Evolutionary conservation across 1,284 basidiomycete genomes (phyloP).

Genomic region (Pascua sp.): DNA sequence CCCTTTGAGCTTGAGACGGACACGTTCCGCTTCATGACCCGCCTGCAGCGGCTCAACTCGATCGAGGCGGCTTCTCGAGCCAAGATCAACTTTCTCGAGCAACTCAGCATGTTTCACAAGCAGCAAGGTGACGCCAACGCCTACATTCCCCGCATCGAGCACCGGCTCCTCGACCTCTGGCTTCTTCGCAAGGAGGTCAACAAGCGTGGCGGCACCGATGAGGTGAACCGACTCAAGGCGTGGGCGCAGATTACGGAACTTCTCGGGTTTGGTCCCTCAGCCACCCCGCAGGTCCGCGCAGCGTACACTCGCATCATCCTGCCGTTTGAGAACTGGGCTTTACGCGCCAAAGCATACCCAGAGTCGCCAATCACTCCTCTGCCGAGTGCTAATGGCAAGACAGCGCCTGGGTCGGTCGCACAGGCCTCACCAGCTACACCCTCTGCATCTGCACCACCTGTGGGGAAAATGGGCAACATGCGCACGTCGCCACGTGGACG

Average conservation of each 20-base stretch:
- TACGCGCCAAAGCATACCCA: slow-evolving; percentile 59
- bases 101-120: slow-evolving; percentile 87
- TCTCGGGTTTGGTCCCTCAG: slow-evolving; percentile 63
- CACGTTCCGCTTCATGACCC: slow-evolving; percentile 74
- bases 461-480: slow-evolving; percentile 14
- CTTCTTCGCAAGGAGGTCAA: slow-evolving; percentile 86
- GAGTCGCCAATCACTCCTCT: slow-evolving; percentile 33
- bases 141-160: slow-evolving; percentile 86
- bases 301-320: slow-evolving; percentile 87
- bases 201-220: slow-evolving; percentile 78
- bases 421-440: slow-evolving; percentile 15
- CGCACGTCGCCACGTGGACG: slow-evolving; percentile 12
- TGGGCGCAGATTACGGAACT: slow-evolving; percentile 81
- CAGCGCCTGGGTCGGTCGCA: slow-evolving; percentile 11
- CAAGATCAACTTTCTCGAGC: slow-evolving; percentile 94
- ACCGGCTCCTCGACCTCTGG: slow-evolving; percentile 89
- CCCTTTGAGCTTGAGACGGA: slow-evolving; percentile 94
- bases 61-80: slow-evolving; percentile 96
- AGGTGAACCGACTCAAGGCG: slow-evolving; percentile 66
- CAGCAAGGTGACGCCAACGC: slow-evolving; percentile 84
- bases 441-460: slow-evolving; percentile 8
- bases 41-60: slow-evolving; percentile 90
- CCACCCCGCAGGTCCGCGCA: slow-evolving; percentile 70
- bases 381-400: slow-evolving; percentile 12
- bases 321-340: slow-evolving; percentile 88